Evolutionary conservation across 1,139 yeast species (phyloP).

Genomic region (Tardiomyces blankii): DNA sequence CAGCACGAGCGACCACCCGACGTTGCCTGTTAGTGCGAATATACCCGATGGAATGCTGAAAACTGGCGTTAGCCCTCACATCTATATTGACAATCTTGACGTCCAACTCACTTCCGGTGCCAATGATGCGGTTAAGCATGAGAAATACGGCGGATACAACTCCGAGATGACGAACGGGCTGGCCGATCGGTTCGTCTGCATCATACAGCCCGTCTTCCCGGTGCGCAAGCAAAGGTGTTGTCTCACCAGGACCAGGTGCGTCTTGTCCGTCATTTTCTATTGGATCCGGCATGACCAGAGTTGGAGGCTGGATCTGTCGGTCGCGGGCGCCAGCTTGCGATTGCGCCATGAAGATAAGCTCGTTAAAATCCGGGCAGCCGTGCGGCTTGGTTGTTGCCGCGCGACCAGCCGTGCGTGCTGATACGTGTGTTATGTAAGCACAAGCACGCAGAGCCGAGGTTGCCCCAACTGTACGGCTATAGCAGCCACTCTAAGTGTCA

Average conservation of each 20-base stretch:
- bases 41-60: slow-evolving; percentile 77
- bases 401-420: too few species aligned
- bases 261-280: background rate
- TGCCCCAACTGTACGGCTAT: too few species aligned
- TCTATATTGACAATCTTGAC: background rate
- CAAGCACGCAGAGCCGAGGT: too few species aligned
- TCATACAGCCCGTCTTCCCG: background rate
- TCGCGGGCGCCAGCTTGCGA: too few species aligned
- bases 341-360: too few species aligned
- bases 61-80: slow-evolving; percentile 23
- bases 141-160: slow-evolving; percentile 55
- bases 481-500: too few species aligned
- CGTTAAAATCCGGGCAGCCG: too few species aligned
- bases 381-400: too few species aligned
- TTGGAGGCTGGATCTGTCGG: too few species aligned
- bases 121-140: slow-evolving; percentile 71
- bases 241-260: background rate
- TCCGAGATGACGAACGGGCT: slow-evolving; percentile 34
- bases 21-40: slow-evolving; percentile 56
- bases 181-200: background rate
- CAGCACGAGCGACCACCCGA: slow-evolving; percentile 58
- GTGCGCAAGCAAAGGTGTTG: background rate
- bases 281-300: too few species aligned
- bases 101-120: slow-evolving; percentile 43
- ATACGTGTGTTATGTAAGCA: too few species aligned